Conservation (phyloP, 2,329 filamentous ascomycete species). For the Hypoxylon rubiginosum region DNA sequence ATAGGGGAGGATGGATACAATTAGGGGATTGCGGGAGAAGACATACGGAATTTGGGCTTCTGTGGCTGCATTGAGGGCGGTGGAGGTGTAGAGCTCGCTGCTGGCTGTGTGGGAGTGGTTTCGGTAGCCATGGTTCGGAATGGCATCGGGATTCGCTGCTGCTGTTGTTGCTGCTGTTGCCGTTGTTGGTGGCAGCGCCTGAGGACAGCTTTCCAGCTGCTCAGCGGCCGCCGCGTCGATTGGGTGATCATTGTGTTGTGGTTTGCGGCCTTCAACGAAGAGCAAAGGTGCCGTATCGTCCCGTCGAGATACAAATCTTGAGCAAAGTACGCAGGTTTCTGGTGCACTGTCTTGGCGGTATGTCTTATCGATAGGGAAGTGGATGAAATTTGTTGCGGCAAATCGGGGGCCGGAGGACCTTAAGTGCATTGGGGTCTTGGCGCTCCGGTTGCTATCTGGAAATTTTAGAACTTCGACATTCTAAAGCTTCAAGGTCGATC, state of each 20-base stretch:
- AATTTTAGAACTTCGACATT: constrained; percentile 28
- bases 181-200: constrained; percentile 67
- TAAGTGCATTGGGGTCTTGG: constrained; percentile 37
- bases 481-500: constrained; percentile 14
- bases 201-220: constrained; percentile 76
- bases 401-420: not conserved
- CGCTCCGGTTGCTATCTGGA: constrained; percentile 15
- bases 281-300: not conserved
- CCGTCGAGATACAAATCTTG: constrained; percentile 20
- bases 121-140: constrained; percentile 64
- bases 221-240: constrained; percentile 74
- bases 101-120: constrained; percentile 40
- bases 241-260: constrained; percentile 69
- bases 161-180: constrained; percentile 61
- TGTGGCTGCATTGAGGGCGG: constrained; percentile 28
- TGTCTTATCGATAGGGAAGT: constrained; percentile 36
- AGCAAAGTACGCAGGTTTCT: not conserved
- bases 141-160: constrained; percentile 47
- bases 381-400: constrained; percentile 46
- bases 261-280: constrained; percentile 6
- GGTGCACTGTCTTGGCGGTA: constrained; percentile 25
- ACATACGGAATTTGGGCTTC: constrained; percentile 44
- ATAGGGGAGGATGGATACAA: not conserved
- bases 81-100: constrained; percentile 33
- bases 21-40: too few species aligned